Percentiles rank a stretch among this genome's conserved stretches.
These are phyloP conservation scores for Phellinidium pouzarii DNA, from an alignment of 1,284 basidiomycete species.

Conservation along the genomic window DNA sequence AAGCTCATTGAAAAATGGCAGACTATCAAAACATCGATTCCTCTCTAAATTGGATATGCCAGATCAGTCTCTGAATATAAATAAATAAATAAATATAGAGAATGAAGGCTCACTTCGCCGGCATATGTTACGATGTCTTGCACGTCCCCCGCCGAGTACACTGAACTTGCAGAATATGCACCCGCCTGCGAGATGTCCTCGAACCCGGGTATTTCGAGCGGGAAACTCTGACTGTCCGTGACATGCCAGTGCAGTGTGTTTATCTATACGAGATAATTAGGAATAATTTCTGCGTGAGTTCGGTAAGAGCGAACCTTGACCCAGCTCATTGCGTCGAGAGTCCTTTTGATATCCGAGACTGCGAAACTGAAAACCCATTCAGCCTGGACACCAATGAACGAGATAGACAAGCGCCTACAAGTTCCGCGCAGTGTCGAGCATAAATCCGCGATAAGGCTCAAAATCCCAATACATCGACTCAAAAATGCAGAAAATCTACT, in stretches of 20 bases:
- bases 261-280: conserved; percentile 34
- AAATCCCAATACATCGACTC: neutral
- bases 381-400: neutral
- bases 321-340: conserved; percentile 80
- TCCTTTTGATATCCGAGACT: conserved; percentile 59
- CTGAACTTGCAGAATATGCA: conserved; percentile 52
- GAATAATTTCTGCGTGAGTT: conserved; percentile 8
- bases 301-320: conserved; percentile 55
- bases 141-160: conserved; percentile 61
- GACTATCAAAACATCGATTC: conserved; percentile 69
- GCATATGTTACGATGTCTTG: conserved; percentile 65
- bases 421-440: conserved; percentile 74
- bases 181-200: conserved; percentile 57
- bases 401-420: conserved; percentile 32
- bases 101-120: conserved; percentile 43
- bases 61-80: too few relatives aligned
- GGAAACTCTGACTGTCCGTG: conserved; percentile 73
- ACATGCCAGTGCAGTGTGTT: conserved; percentile 81
- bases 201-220: conserved; percentile 57
- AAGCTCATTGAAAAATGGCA: conserved; percentile 1
- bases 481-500: neutral
- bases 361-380: conserved; percentile 45
- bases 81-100: conserved; percentile 3
- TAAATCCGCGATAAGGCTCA: conserved; percentile 72
- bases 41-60: conserved; percentile 45